Evolutionary conservation across 345 rosid genomes (phyloP).

Genomic region (Eucalyptus decipiens): DNA sequence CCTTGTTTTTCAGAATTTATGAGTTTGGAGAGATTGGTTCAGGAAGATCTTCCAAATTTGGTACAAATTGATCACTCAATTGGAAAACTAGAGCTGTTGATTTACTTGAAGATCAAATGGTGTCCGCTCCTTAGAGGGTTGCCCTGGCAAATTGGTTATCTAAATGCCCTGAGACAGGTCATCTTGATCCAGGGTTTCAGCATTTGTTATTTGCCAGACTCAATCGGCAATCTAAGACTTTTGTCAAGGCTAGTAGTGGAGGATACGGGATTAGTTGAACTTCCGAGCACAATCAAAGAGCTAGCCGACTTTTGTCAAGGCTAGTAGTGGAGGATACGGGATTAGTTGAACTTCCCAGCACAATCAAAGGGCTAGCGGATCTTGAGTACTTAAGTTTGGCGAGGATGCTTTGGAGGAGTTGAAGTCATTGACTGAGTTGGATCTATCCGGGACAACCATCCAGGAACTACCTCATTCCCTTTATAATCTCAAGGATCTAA

Average conservation of each 20-base stretch:
- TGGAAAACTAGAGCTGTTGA: no score
- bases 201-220: not conserved
- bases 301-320: not conserved
- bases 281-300: not conserved
- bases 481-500: not conserved
- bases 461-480: not conserved
- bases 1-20: not conserved
- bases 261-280: not conserved
- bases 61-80: no score
- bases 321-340: not conserved
- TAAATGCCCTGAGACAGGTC: fast-evolving
- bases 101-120: no score
- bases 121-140: fast-evolving
- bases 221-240: not conserved
- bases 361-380: not conserved
- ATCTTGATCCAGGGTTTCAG: no score
- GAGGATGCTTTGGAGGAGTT: not conserved
- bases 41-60: fast-evolving
- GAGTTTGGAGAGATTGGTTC: not conserved
- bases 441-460: not conserved
- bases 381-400: not conserved
- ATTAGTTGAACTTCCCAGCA: not conserved
- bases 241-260: not conserved
- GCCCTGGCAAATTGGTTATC: fast-evolving
- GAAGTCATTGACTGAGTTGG: not conserved